Base-by-base conservation (phyloP, 1,284 basidiomycete genomes). In the Vanrija sp. region DNA sequence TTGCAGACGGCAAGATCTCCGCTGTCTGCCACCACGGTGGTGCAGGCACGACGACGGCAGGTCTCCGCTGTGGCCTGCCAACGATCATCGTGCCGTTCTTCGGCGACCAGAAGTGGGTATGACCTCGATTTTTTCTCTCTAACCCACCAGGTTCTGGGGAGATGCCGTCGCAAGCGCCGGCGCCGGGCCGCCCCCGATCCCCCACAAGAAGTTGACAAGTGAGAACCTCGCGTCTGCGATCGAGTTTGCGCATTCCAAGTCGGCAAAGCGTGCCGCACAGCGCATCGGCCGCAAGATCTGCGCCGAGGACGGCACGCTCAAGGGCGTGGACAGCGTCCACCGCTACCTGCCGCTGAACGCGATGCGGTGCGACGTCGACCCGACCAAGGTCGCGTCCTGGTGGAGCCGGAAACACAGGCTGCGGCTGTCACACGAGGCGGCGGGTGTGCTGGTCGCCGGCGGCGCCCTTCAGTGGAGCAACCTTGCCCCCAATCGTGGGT, bases 41-140 rank as follows among this genome's bases (percentile, higher is more conserved):
- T 3, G 85, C 85, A 3, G 86, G 85, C 0, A 86, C 85, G 0
- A 83, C 83, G 5, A 83, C 85, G 0, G 82, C 84, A 8, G 84
- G 84, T 3, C 70, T 87, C n/a, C 76, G 82, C 1, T 82, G 84
- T 50, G 85, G 85, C 0, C 70, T 82, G 10, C 85, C 85, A 1
- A 86, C 85, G 0, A 81, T 86, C 9, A 79, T 87, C 0, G 82
- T 86, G 1, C 85, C 85, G 0, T 86, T 85, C 75, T 87, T 87
- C 68, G 86, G 85, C 1, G 86, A 88, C 66, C 85, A 88, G 64
- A 71, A 74, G 65, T 34, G 34, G 34, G 34, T 34, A 15, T 5
- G 9, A 34, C 2, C 5, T 12, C 14, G 5, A 5, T 12, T 0
- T 12, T 0, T 34, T 34, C 10, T 14, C 10, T 12, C 34, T 34